These are phyloP conservation scores for Phialocephala subalpina DNA, from an alignment of 2,329 filamentous ascomycete species.

Conservation along the genomic window DNA sequence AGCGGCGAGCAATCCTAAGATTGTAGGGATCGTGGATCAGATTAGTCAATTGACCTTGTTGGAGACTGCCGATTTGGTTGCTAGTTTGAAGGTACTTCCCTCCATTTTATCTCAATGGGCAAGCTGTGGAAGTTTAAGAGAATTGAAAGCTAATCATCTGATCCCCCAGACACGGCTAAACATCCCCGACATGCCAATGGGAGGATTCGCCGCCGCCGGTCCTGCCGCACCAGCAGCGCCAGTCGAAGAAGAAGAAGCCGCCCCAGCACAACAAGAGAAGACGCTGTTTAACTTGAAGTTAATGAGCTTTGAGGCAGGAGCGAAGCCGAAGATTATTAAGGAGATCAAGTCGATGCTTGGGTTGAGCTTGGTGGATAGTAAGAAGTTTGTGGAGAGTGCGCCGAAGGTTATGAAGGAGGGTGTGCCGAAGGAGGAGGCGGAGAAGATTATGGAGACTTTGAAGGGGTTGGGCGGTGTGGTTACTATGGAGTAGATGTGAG, in stretches of 20 bases:
- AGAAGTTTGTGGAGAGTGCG: slow-evolving; percentile 99
- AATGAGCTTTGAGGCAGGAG: slow-evolving; percentile 81
- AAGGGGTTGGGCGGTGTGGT: slow-evolving; percentile 93
- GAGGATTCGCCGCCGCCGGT: slow-evolving; percentile 83
- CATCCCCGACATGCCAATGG: slow-evolving; percentile 96
- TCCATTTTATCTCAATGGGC: too few relatives aligned
- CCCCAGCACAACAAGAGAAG: slow-evolving; percentile 91
- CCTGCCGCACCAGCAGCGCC: slow-evolving; percentile 66
- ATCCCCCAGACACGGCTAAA: slow-evolving; percentile 81
- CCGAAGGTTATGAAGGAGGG: slow-evolving; percentile 99
- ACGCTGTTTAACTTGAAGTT: slow-evolving; percentile 97
- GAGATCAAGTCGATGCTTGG: slow-evolving; percentile 97
- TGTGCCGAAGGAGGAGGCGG: slow-evolving; percentile 97
- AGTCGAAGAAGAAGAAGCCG: slow-evolving; percentile 84
- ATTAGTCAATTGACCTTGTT: slow-evolving; percentile 98
- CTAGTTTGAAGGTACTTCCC: slow-evolving; percentile 83
- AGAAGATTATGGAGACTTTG: slow-evolving; percentile 96
- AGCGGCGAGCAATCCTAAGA: slow-evolving; percentile 82
- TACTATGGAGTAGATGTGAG: slow-evolving; percentile 90
- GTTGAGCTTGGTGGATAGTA: slow-evolving; percentile 96
- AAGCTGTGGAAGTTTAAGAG: too few relatives aligned
- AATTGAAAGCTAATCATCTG: too few relatives aligned
- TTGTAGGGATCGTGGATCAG: slow-evolving; percentile 93
- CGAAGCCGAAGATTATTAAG: slow-evolving; percentile 99
- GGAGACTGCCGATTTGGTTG: slow-evolving; percentile 96